These are phyloP conservation scores for Colletotrichum sojae DNA, from an alignment of 2,329 filamentous ascomycete genomes.

Conservation along the genomic window DNA sequence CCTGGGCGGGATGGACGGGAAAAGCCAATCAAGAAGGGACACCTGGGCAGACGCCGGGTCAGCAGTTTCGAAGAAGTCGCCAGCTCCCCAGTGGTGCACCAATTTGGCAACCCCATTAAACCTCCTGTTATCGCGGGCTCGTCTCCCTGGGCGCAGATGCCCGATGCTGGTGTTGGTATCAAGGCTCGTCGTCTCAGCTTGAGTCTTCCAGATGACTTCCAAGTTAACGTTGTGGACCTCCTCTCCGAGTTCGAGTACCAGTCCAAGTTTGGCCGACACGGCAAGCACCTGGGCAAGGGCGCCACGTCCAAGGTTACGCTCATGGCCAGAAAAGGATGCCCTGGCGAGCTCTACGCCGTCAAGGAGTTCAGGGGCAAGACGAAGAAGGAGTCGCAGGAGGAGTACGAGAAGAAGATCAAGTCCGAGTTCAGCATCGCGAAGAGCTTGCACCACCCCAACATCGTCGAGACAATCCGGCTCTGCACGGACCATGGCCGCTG, in stretches of 20 bases:
- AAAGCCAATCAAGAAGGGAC: slow-evolving; percentile 46
- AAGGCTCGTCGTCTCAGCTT: slow-evolving; percentile 85
- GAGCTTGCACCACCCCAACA: slow-evolving; percentile 87
- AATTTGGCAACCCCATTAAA: slow-evolving; percentile 44
- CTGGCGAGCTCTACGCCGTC: slow-evolving; percentile 81
- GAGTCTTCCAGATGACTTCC: slow-evolving; percentile 81
- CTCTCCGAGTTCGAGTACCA: slow-evolving; percentile 79
- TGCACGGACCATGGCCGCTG: slow-evolving; percentile 82
- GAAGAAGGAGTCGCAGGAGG: slow-evolving; percentile 76
- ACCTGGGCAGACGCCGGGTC: slow-evolving; percentile 54
- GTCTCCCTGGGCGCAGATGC: slow-evolving; percentile 72
- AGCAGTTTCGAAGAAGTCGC: slow-evolving; percentile 64
- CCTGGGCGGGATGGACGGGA: slow-evolving; percentile 42
- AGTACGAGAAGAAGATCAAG: slow-evolving; percentile 92
- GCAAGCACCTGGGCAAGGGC: slow-evolving; percentile 84
- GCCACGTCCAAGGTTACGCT: slow-evolving; percentile 86
- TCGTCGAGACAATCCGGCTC: slow-evolving; percentile 83
- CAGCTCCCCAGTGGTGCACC: slow-evolving; percentile 41
- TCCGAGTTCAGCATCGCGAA: slow-evolving; percentile 92
- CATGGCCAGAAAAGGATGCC: slow-evolving; percentile 79
- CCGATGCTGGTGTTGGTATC: slow-evolving; percentile 79
- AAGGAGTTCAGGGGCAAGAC: slow-evolving; percentile 88
- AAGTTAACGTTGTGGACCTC: slow-evolving; percentile 78
- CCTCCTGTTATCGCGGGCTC: slow-evolving; percentile 52
- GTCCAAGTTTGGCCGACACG: slow-evolving; percentile 79